These are phyloP conservation scores for Elongisporangium undulatum DNA, from an alignment of 352 stramenopile species.

Conservation along the genomic window DNA sequence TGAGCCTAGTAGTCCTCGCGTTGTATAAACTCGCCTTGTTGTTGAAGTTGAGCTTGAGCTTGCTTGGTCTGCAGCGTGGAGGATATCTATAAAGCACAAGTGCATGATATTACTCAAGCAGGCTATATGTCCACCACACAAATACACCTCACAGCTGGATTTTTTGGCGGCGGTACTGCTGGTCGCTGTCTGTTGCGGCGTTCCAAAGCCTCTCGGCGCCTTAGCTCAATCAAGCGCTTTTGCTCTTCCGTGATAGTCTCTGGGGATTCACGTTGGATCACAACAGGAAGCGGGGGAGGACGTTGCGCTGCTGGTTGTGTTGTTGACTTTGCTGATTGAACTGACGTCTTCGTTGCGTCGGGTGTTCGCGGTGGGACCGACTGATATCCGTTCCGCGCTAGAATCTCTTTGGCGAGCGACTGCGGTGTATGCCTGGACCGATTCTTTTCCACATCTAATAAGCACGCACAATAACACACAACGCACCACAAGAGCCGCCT, in stretches of 20 bases:
- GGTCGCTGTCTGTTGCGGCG: constrained; percentile 25
- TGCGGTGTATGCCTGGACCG: constrained; percentile 47
- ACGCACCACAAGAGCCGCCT: background rate
- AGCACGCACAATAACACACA: background rate
- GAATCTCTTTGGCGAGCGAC: constrained; percentile 54
- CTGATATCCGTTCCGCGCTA: constrained; percentile 58
- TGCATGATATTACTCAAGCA: background rate
- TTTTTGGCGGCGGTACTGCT: constrained; percentile 3
- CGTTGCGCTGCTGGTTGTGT: background rate
- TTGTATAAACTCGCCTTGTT: background rate
- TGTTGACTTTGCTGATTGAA: background rate
- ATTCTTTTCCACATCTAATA: constrained; percentile 51
- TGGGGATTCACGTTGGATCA: constrained; percentile 15
- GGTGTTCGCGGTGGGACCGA: constrained; percentile 2
- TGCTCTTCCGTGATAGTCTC: constrained; percentile 52
- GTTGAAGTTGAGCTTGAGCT: background rate
- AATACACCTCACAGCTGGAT: background rate
- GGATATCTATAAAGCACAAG: background rate
- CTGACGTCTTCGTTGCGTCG: constrained; percentile 3
- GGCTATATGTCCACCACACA: no score
- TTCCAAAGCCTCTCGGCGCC: constrained; percentile 49
- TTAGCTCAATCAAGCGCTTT: constrained; percentile 41
- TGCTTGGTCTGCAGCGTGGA: background rate
- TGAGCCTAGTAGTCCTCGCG: background rate
- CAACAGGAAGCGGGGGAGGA: constrained; percentile 5